Percentiles rank a stretch among this genome's conserved stretches.
Evolutionary conservation across 1,284 basidiomycete genomes (phyloP).

Genomic region (Chalciporus piperatoides): DNA sequence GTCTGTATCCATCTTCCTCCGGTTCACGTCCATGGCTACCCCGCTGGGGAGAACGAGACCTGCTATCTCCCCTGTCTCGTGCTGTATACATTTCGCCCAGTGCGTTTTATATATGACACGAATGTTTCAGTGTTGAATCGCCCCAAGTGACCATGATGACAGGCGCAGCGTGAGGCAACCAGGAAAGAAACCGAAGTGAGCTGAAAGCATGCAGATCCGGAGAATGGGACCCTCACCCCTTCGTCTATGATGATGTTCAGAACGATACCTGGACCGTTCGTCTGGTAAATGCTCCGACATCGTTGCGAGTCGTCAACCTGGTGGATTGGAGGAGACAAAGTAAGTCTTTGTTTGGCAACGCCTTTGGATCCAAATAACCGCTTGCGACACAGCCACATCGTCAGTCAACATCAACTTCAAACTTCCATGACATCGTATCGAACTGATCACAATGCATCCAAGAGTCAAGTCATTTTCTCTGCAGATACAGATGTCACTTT

Average conservation of each 20-base stretch:
- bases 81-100: constrained; percentile 11
- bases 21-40: constrained; percentile 7
- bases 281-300: constrained; percentile 14
- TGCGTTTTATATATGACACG: constrained; percentile 2
- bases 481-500: too few relatives aligned
- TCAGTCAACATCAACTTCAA: not conserved
- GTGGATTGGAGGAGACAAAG: not conserved
- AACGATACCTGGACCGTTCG: constrained; percentile 3
- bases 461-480: too few relatives aligned
- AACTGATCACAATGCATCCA: too few relatives aligned
- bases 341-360: not conserved
- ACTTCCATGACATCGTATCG: not conserved
- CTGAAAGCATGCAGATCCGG: constrained; percentile 1
- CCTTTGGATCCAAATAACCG: constrained; percentile 20
- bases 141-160: constrained; percentile 17
- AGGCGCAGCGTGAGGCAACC: constrained; percentile 21
- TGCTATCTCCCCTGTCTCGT: constrained; percentile 17
- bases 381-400: not conserved
- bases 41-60: constrained; percentile 28
- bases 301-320: not conserved
- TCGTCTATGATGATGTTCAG: constrained; percentile 14
- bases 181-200: constrained; percentile 25
- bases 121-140: constrained; percentile 6
- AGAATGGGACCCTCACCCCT: constrained; percentile 27
- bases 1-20: constrained; percentile 7